Evolutionary conservation across 2,329 filamentous ascomycete genomes (phyloP), one percentile per base, ranked within the genome.

Genomic region (Acrocalymma vagum): DNA sequence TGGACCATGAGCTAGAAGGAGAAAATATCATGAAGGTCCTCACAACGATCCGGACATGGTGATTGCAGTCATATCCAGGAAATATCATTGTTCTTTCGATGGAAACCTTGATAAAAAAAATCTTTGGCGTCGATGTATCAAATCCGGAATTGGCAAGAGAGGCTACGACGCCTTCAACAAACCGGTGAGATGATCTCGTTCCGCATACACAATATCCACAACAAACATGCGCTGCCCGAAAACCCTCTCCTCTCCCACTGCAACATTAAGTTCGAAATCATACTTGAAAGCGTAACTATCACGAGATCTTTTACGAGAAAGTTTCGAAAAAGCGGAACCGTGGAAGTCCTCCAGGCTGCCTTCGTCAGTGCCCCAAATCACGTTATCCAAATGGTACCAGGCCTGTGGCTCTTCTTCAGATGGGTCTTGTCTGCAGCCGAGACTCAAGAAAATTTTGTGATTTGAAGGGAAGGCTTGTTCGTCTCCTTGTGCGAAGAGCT

Each of bases 221-320:
- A 51, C 22, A 18, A 55, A 55, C 48, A 55, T 55, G 3, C 29
- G 21, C 23, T 55, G 51, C 1, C 38, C 42, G 8, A 44, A 36
- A 1, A 55, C 39, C 16, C 37, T 35, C 18, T 32, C 40, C n/a
- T 21, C 1, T 0, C 21, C 6, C 26, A 29, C 26, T 7, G 8
- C 8, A 9, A 29, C 26, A 9, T 14, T 29, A 5, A 45, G 13
- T 1, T 22, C 15, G 5, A 38, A 23, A 2, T 18, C 6, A 9
- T 2, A 6, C 9, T n/a, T n/a, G n/a, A n/a, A n/a, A n/a, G n/a
- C n/a, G n/a, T n/a, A n/a, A n/a, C n/a, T n/a, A n/a, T n/a, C n/a
- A n/a, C n/a, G n/a, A n/a, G n/a, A n/a, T n/a, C n/a, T n/a, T n/a
- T n/a, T n/a, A n/a, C n/a, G n/a, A n/a, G n/a, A n/a, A n/a, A n/a